Conservation (phyloP, 305 asterid species). For the Ilex paraguariensis region DNA sequence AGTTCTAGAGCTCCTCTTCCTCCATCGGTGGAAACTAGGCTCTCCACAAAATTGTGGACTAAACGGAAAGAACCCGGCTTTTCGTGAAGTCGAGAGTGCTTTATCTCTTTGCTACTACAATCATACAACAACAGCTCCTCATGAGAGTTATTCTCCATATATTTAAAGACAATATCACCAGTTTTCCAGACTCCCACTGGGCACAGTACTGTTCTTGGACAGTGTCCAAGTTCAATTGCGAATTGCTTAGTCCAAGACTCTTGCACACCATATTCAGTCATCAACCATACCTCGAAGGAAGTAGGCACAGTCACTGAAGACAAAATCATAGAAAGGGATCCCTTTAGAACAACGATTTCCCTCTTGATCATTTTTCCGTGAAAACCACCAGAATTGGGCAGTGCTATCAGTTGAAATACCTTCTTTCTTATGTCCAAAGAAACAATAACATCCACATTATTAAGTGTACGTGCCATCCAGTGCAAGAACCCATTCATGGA, state of each 20-base stretch:
- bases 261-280: not conserved
- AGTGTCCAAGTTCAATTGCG: not conserved
- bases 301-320: not conserved
- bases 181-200: not conserved
- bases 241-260: not conserved
- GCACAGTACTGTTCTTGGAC: not conserved
- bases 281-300: not conserved
- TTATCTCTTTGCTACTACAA: not conserved
- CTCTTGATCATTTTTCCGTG: not conserved
- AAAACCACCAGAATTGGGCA: not conserved
- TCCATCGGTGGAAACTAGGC: not conserved
- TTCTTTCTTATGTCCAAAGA: not conserved
- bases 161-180: not conserved
- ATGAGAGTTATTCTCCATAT: not conserved
- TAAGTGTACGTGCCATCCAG: not conserved
- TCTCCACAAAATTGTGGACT: not conserved
- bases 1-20: not conserved
- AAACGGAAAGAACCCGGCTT: not conserved
- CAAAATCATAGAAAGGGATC: not conserved
- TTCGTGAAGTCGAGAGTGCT: too few species aligned
- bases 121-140: not conserved
- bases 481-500: not conserved
- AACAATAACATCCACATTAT: not conserved
- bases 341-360: not conserved
- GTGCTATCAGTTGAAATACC: not conserved